A percentile compares a stretch with the other conserved stretches of the same genome.
Evolutionary conservation across 176 grass and related monocot genomes (phyloP).

Genomic region (Canna indica): DNA sequence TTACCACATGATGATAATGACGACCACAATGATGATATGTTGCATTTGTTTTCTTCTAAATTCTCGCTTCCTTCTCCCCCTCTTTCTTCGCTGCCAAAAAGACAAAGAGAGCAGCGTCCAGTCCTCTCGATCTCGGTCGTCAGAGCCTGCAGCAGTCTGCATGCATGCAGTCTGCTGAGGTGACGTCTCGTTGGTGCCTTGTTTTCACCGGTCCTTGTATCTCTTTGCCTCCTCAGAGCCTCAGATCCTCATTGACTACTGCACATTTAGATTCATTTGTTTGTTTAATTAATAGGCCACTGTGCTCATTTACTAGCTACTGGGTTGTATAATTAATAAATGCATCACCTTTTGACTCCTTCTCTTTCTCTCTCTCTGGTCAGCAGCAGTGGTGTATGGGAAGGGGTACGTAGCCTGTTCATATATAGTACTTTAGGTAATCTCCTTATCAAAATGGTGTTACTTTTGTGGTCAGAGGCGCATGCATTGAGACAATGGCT

Average conservation of each 20-base stretch:
- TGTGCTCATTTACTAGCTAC: not conserved
- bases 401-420: not conserved
- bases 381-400: not conserved
- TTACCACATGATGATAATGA: constrained; percentile 29
- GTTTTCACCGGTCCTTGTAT: not conserved
- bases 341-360: no score
- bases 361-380: not conserved
- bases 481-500: not conserved
- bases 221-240: not conserved
- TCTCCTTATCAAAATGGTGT: not conserved
- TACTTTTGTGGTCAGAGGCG: not conserved
- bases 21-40: not conserved
- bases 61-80: constrained; percentile 5
- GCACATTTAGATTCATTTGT: no score
- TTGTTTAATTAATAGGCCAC: not conserved
- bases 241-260: not conserved
- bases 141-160: not conserved
- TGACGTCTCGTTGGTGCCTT: not conserved
- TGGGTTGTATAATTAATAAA: no score
- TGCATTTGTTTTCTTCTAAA: not conserved
- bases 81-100: constrained; percentile 19
- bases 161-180: not conserved
- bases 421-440: no score
- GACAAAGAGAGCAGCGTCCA: not conserved
- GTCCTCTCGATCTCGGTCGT: not conserved